A percentile compares a stretch with the other conserved stretches of the same genome.
Evolutionary conservation across 306 rosid genomes (phyloP).

Genomic region (Potentilla sterilis): DNA sequence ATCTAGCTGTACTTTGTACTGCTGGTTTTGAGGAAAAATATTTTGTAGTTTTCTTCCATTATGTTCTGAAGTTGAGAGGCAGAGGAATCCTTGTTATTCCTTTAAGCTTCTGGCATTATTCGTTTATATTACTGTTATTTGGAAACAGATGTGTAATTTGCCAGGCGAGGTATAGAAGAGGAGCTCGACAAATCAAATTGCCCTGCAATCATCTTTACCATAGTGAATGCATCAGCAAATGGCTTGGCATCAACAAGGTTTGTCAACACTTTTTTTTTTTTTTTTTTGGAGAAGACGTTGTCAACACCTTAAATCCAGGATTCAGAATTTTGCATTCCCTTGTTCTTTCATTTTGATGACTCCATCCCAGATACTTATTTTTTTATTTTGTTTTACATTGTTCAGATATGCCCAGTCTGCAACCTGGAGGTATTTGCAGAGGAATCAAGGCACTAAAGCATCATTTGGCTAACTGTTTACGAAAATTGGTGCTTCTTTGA

Average conservation of each 20-base stretch:
- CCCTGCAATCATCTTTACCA: slow-evolving; percentile 91
- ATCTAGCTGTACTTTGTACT: neutral
- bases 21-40: neutral
- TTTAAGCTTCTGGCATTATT: neutral
- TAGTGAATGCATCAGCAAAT: slow-evolving; percentile 76
- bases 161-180: slow-evolving; percentile 86
- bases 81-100: neutral
- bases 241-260: slow-evolving; percentile 95
- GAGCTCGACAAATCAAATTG: slow-evolving; percentile 74
- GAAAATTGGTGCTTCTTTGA: slow-evolving; percentile 12
- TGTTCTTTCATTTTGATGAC: neutral
- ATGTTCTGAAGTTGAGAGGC: neutral
- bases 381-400: slow-evolving; percentile 2
- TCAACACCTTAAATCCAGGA: neutral
- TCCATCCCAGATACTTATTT: neutral
- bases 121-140: neutral
- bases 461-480: slow-evolving; percentile 12
- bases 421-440: slow-evolving; percentile 78
- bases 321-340: neutral
- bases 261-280: neutral
- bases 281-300: no score
- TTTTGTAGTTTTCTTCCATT: neutral
- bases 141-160: slow-evolving; percentile 78
- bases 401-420: slow-evolving; percentile 91
- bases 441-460: slow-evolving; percentile 43